These are phyloP conservation scores for Cladorrhinum sp. DNA, from an alignment of 2,329 filamentous ascomycete genomes.

Conservation along the genomic window DNA sequence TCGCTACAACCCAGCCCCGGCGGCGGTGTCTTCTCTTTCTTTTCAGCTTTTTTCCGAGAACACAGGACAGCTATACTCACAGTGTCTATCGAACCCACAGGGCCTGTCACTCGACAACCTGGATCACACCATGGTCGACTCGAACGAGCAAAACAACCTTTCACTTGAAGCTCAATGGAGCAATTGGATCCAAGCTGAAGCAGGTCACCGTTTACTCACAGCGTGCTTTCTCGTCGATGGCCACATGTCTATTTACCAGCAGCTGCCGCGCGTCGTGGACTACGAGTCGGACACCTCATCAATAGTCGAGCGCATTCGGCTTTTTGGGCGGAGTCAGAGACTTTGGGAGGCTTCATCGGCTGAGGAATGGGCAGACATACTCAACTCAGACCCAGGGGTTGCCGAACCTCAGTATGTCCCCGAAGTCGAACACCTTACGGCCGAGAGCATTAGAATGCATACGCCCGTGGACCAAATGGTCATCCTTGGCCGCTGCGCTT, in stretches of 20 bases:
- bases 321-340: conserved; percentile 42
- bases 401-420: conserved; percentile 31
- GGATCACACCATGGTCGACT: conserved; percentile 22
- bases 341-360: conserved; percentile 50
- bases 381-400: conserved; percentile 29
- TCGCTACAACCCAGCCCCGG: conserved; percentile 14
- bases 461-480: conserved; percentile 40
- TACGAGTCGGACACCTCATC: conserved; percentile 37
- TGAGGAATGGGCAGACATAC: conserved; percentile 44
- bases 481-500: conserved; percentile 39
- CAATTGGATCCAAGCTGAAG: conserved; percentile 52
- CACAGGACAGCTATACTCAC: conserved; percentile 32
- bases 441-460: conserved; percentile 36
- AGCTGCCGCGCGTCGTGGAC: conserved; percentile 43
- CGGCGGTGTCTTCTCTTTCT: conserved; percentile 18
- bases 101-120: conserved; percentile 29
- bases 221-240: conserved; percentile 57
- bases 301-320: conserved; percentile 42
- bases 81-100: conserved; percentile 29
- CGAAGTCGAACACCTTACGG: conserved; percentile 35
- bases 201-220: conserved; percentile 51
- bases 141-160: conserved; percentile 16
- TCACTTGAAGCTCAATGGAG: conserved; percentile 41
- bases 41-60: conserved; percentile 17
- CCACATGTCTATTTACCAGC: conserved; percentile 53